Conservation (phyloP, 768 basidiomycete genomes). For the Pulveroboletus ravenelii region DNA sequence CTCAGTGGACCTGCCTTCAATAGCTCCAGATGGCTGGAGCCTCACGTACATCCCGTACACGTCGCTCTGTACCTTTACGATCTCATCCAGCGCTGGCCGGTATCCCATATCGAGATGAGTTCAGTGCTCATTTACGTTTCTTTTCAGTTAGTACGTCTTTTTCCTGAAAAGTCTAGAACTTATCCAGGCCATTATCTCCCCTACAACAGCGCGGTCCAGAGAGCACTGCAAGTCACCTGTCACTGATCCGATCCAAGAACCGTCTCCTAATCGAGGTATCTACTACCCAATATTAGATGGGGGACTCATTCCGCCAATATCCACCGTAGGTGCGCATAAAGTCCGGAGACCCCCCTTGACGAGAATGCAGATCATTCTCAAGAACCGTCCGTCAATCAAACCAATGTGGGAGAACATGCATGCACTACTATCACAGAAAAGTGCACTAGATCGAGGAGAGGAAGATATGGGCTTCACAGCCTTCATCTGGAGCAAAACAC, state of each 20-base stretch:
- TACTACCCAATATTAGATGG: neutral
- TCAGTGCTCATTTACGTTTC: neutral
- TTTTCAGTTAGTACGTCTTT: neutral
- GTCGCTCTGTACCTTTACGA: neutral
- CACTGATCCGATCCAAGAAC: neutral
- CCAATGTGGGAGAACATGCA: neutral
- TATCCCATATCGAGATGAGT: conserved; percentile 1
- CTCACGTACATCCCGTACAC: neutral
- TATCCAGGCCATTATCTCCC: neutral
- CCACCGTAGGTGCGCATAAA: neutral
- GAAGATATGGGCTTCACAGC: neutral
- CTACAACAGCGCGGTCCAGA: neutral
- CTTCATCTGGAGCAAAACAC: neutral
- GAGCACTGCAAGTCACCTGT: neutral
- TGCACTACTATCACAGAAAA: neutral
- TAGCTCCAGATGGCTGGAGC: neutral
- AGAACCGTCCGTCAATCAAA: too few species aligned
- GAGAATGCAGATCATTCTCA: conserved; percentile 8
- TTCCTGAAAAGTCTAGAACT: neutral
- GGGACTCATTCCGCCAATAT: neutral
- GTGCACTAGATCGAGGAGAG: neutral
- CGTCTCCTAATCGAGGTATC: neutral
- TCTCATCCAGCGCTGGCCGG: neutral
- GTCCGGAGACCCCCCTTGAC: neutral
- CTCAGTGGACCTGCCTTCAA: neutral